phyloP scores from a whole-genome alignment of 2,329 filamentous ascomycete species.

The Beauveria bassiana region DNA sequence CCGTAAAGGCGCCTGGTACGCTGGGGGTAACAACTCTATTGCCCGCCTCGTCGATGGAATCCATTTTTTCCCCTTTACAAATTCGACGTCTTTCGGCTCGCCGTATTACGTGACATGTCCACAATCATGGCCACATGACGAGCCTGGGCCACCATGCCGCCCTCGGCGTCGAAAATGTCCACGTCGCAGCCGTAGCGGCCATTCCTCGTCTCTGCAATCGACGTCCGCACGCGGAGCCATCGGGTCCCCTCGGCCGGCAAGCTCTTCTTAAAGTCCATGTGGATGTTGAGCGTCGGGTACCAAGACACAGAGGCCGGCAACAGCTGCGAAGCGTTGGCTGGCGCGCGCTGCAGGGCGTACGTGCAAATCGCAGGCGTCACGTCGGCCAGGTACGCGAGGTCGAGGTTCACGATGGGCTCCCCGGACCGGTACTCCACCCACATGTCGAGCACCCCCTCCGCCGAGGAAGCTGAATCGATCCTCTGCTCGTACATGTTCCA shows the following conservation, averaged over 20 bases:
- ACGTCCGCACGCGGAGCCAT: constrained; percentile 61
- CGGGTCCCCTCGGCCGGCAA: constrained; percentile 61
- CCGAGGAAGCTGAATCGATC: neutral
- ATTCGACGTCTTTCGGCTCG: constrained; percentile 13
- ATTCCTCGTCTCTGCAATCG: constrained; percentile 59
- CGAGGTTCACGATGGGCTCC: neutral
- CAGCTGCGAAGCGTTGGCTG: neutral
- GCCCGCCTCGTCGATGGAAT: neutral
- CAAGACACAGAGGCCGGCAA: constrained; percentile 38
- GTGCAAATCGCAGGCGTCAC: neutral
- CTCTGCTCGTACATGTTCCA: constrained; percentile 24
- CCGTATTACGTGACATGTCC: constrained; percentile 19
- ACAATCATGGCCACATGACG: constrained; percentile 25
- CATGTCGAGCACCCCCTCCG: constrained; percentile 18
- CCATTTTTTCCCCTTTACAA: neutral
- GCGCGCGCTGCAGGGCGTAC: neutral
- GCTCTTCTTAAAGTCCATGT: constrained; percentile 68
- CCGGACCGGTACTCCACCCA: neutral
- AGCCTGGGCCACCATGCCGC: constrained; percentile 24
- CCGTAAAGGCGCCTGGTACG: neutral
- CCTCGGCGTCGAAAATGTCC: constrained; percentile 47
- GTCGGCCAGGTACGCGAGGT: constrained; percentile 3
- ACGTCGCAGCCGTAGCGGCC: constrained; percentile 71
- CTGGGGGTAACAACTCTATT: neutral
- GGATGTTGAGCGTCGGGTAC: constrained; percentile 71